Base-by-base conservation (phyloP, 352 stramenopile genomes). In the Phytophthora cactorum region DNA sequence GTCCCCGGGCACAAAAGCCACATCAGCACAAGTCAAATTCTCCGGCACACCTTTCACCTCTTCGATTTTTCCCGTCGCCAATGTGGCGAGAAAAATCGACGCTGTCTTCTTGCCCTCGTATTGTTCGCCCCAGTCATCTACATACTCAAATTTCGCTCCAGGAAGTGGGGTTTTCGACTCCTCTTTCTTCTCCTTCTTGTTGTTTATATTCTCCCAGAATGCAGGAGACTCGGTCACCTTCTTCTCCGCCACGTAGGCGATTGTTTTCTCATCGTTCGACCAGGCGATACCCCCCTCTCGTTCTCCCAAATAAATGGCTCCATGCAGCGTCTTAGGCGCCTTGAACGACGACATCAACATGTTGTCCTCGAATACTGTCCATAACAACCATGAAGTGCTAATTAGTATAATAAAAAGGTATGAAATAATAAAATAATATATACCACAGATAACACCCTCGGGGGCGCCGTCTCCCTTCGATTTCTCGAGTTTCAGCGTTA, bases 61-160 rank as follows among this genome's bases (percentile, higher is more conserved):
- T 1, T 89, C 70, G 49, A 90, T 89, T 47, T 87, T 86, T 22
- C 79, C 82, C 8, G 78, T 91, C 10, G 63, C 71, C 31, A 96
- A 50, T 15, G 82, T 83, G 7, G 85, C 78, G 17, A 93, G 41
- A 63, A 92, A 96, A 47, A 96, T 81, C 1, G 67, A 73, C 28
- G 79, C 81, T 1, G 76, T 90, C 64, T 85, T 83, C 61, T 93
- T 89, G 41, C 82, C 88, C 7, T 87, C 84, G 62, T 95, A 95
- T 46, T 91, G 87, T 68, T 97, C 89, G 15, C 89, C 89, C 84
- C 86, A 95, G 62, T 97, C 88, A 22, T 93, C 82, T 36, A 91
- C 64, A 36, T 82, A 79, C 45, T 89, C 78, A 59, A 86, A 97
- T 70, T 94, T 89, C 54, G 65, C 65, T 6, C 83, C 82, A 10